Percentiles rank a stretch among this genome's conserved stretches.
Evolutionary conservation across 371 early-diverging fungal genomes (phyloP).

Genomic region (Rhizomucor pusillus): DNA sequence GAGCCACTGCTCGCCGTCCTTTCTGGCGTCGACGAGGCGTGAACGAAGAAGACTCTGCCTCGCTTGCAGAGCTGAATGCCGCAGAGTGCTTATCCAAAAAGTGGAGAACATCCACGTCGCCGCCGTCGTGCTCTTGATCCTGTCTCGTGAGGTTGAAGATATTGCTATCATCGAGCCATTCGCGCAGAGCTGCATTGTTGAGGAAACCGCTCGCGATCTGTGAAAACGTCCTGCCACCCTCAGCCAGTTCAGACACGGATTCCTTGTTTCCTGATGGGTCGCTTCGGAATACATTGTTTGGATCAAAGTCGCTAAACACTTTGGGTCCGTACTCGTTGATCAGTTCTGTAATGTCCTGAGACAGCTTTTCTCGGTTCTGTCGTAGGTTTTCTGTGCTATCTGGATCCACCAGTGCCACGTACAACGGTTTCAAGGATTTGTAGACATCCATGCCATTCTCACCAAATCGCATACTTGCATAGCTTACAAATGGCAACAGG

Average conservation of each 20-base stretch:
- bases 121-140: conserved; percentile 43
- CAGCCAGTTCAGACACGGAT: conserved; percentile 30
- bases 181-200: conserved; percentile 39
- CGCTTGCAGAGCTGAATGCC: conserved; percentile 17
- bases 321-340: conserved; percentile 88
- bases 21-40: too few species aligned
- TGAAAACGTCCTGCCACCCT: conserved; percentile 31
- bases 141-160: conserved; percentile 59
- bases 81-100: conserved; percentile 47
- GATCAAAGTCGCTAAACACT: conserved; percentile 79
- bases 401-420: conserved; percentile 67
- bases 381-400: conserved; percentile 58
- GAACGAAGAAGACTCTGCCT: conserved; percentile 21
- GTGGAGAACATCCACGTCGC: conserved; percentile 48
- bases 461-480: conserved; percentile 80
- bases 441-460: conserved; percentile 89
- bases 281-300: conserved; percentile 24
- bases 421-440: conserved; percentile 84
- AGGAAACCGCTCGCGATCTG: conserved; percentile 39
- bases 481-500: conserved; percentile 71
- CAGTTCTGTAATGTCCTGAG: conserved; percentile 71
- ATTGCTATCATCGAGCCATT: conserved; percentile 53
- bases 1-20: too few species aligned
- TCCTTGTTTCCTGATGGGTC: conserved; percentile 24
- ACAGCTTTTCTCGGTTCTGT: conserved; percentile 69